Base-by-base conservation (phyloP, 2,329 filamentous ascomycete species). In the Purpureocillium lavendulum region DNA sequence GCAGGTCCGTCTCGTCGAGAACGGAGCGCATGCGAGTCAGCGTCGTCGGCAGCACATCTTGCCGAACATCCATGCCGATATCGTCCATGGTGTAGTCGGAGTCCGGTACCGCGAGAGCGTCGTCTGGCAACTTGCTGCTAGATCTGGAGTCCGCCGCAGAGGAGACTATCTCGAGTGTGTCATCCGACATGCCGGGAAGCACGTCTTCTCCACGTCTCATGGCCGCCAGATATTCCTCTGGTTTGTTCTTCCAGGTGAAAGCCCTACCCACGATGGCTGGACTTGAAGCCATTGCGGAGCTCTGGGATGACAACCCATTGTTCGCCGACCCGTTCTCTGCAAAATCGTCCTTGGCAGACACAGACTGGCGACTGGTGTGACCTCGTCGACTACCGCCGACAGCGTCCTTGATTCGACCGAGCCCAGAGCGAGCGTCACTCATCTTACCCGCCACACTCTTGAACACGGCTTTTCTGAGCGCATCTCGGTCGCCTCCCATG, bases 391-490 rank as follows among this genome's bases (percentile, higher is more conserved):
- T 65, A 12, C 70, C 69, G 1, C 86, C 85, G 29, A 95, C 84
- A 3, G 81, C 87, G 55, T 90, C 87, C 54, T 89, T 89, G 57
- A 96, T 88, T 29, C 86, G 80, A 2, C 84, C 85, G 40, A 95
- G 73, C 1, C 88, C 87, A 40, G 83, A 87, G 35, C 84, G 80
- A 34, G 87, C 85, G 59, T 94, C 87, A 45, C 76, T 84, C 56
- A 86, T 83, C 48, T 84, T 83, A 5, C 77, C 85, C 3, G 83
- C 83, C 13, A 92, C 85, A 44, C 81, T 84, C 57, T 86, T 92
- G 59, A 89, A 84, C 13, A 87, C 74, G 0, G 77, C 75, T 48
- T 74, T 80, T 24, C 80, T 75, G 17, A 77, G 57, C 13, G 75
- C 72, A 46, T 78, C 75, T 41, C 70, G 76, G 21, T 78, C 77